Evolutionary conservation across 176 grass and related monocot genomes (phyloP).

Genomic region (Aechmea fasciata): DNA sequence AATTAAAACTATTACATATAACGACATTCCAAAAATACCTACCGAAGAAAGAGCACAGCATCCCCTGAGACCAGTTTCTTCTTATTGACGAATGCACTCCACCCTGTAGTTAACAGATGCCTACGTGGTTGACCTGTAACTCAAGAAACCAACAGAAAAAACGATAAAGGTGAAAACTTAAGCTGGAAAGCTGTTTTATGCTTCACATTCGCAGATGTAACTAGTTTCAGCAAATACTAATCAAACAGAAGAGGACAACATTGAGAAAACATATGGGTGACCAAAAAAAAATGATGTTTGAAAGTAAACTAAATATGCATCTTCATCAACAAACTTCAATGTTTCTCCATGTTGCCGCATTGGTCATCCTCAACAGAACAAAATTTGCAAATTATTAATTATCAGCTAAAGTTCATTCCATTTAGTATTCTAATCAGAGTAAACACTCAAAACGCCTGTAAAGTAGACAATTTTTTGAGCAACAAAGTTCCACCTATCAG

Average conservation of each 20-base stretch:
- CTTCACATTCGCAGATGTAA: too few species aligned
- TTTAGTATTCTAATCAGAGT: background rate
- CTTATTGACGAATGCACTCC: constrained; percentile 98
- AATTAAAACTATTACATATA: background rate
- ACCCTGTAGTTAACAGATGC: constrained; percentile 94
- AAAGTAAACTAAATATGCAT: too few species aligned
- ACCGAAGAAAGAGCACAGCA: constrained; percentile 81
- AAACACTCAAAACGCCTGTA: background rate
- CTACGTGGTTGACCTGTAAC: constrained; percentile 84
- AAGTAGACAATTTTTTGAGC: too few species aligned
- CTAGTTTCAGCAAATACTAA: too few species aligned
- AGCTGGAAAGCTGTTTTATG: background rate
- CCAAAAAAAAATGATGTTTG: too few species aligned
- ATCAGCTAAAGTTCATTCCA: constrained; percentile 1
- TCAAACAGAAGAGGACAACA: too few species aligned
- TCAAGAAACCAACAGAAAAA: constrained; percentile 2
- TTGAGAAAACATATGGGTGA: too few species aligned
- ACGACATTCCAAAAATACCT: constrained; percentile 2
- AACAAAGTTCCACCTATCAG: too few species aligned
- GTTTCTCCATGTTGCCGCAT: too few species aligned
- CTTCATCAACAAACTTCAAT: too few species aligned
- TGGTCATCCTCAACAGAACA: too few species aligned
- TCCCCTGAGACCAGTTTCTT: constrained; percentile 95
- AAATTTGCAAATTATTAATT: constrained; percentile 5
- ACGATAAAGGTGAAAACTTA: background rate